Evolutionary conservation across 2,329 filamentous ascomycete genomes (phyloP).

Genomic region (Aspergillus neotritici): DNA sequence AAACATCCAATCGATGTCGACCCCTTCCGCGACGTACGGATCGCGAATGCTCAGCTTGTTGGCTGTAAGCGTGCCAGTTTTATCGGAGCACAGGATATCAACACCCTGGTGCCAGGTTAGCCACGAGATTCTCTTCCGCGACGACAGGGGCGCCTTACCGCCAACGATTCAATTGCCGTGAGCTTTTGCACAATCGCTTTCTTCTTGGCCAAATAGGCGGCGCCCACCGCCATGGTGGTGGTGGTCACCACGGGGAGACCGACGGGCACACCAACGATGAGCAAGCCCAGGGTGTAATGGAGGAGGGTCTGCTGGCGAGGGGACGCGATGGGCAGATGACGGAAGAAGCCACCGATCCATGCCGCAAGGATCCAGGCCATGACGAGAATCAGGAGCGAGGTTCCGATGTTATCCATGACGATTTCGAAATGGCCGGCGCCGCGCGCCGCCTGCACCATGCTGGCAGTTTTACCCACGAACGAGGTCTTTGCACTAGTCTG

Average conservation of each 20-base stretch:
- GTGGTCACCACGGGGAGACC: conserved; percentile 75
- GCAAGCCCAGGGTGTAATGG: conserved; percentile 62
- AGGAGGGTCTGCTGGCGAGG: conserved; percentile 58
- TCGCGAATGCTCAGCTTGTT: conserved; percentile 68
- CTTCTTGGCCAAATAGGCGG: conserved; percentile 69
- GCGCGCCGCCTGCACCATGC: conserved; percentile 66
- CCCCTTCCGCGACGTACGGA: conserved; percentile 69
- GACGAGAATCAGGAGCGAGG: conserved; percentile 65
- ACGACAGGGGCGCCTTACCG: conserved; percentile 39
- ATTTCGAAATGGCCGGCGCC: conserved; percentile 75
- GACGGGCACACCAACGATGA: conserved; percentile 76
- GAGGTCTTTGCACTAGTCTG: conserved; percentile 63
- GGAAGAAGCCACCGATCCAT: conserved; percentile 77
- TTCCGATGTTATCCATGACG: conserved; percentile 77
- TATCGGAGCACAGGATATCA: conserved; percentile 74
- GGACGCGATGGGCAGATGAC: conserved; percentile 55
- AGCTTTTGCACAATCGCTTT: conserved; percentile 76
- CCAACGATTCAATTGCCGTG: conserved; percentile 70
- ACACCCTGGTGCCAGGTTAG: conserved; percentile 46
- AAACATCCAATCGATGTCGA: conserved; percentile 81
- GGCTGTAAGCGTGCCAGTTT: conserved; percentile 65
- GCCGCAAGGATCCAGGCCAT: conserved; percentile 69
- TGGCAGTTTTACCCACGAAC: conserved; percentile 70
- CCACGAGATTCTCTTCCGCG: conserved; percentile 5
- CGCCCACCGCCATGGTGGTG: conserved; percentile 70